Conservation (phyloP, 2,329 filamentous ascomycete species). For the Penicillium sp. region DNA sequence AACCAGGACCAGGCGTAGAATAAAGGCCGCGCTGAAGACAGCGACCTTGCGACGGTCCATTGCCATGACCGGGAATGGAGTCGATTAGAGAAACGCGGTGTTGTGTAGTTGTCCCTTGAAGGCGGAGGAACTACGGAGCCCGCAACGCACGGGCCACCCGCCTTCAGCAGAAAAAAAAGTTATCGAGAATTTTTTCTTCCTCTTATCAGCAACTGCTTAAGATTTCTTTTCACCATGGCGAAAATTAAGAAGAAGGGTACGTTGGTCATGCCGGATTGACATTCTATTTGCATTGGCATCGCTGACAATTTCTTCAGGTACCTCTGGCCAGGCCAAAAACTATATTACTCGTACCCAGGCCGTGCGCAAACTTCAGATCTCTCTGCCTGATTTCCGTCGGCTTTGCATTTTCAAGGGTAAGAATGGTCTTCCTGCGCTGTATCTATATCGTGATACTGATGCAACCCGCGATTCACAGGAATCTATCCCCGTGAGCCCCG, state of each 20-base stretch:
- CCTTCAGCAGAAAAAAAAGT: constrained; percentile 32
- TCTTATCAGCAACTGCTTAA: constrained; percentile 32
- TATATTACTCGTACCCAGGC: constrained; percentile 97
- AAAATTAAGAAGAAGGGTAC: constrained; percentile 85
- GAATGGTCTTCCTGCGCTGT: not conserved
- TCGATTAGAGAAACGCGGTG: not conserved
- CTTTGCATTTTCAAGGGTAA: constrained; percentile 96
- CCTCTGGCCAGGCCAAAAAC: constrained; percentile 91
- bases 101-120: constrained; percentile 19
- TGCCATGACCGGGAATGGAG: constrained; percentile 40
- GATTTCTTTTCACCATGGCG: constrained; percentile 50
- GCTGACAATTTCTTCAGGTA: constrained; percentile 49
- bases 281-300: not conserved
- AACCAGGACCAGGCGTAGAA: constrained; percentile 75
- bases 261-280: constrained; percentile 4
- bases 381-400: constrained; percentile 92
- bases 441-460: constrained; percentile 15
- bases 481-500: constrained; percentile 97
- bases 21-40: constrained; percentile 71
- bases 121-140: constrained; percentile 20
- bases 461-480: constrained; percentile 41
- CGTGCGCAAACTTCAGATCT: constrained; percentile 95
- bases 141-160: constrained; percentile 32
- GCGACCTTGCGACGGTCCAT: constrained; percentile 57
- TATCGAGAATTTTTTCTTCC: constrained; percentile 36